A percentile compares a stretch with the other conserved stretches of the same genome.
Evolutionary conservation across 169 alveolate species (phyloP).

Genomic region (Perkinsus chesapeaki): DNA sequence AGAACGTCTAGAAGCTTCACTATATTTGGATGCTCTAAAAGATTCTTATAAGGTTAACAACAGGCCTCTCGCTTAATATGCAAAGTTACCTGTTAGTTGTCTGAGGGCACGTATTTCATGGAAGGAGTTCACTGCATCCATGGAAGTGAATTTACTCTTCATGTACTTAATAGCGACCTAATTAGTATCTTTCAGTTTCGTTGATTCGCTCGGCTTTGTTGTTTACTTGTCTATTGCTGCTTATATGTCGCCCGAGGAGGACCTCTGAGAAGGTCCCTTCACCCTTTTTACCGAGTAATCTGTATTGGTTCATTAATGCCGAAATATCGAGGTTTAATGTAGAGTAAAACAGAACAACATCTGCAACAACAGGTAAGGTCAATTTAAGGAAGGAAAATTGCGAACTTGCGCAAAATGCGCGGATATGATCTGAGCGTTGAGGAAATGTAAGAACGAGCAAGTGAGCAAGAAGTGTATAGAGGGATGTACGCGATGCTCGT

Average conservation of each 20-base stretch:
- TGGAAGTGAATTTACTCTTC: constrained; percentile 1
- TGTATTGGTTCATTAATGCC: constrained; percentile 10
- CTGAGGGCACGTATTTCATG: constrained; percentile 43
- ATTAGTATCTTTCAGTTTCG: neutral
- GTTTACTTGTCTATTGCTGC: neutral
- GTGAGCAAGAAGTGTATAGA: too few species aligned
- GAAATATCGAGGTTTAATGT: neutral
- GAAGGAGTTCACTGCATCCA: constrained; percentile 26
- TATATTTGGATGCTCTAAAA: constrained; percentile 30
- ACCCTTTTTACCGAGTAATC: constrained; percentile 9
- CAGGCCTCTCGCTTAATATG: neutral
- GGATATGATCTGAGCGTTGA: too few species aligned
- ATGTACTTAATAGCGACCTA: constrained; percentile 20
- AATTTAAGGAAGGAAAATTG: too few species aligned
- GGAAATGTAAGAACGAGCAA: too few species aligned
- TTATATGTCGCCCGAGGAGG: neutral
- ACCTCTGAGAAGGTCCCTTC: constrained; percentile 30
- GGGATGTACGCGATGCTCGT: too few species aligned
- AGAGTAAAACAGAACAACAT: neutral
- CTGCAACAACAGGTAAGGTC: neutral
- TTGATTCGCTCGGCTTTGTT: neutral
- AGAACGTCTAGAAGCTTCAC: constrained; percentile 52
- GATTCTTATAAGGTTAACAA: neutral
- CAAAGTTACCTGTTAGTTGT: constrained; percentile 24
- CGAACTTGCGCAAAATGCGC: neutral